Conservation (phyloP, 176 grass and related monocot genomes). For the Zoysia pacifica region DNA sequence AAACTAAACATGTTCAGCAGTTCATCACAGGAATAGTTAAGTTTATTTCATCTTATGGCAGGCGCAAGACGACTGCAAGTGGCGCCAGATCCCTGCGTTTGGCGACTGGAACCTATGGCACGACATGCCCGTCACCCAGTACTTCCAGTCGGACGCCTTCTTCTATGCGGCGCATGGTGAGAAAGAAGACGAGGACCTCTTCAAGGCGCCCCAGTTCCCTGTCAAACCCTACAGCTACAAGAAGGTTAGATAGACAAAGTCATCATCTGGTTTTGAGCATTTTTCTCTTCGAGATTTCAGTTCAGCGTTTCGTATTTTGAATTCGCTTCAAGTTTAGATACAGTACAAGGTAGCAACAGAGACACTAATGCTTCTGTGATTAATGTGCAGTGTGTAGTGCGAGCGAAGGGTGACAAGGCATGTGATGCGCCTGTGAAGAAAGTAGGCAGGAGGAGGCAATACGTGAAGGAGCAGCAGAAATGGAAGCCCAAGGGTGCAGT, state of each 20-base stretch:
- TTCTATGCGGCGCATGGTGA: slow-evolving; percentile 60
- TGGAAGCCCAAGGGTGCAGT: slow-evolving; percentile 59
- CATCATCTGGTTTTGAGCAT: not conserved
- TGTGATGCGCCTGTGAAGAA: slow-evolving; percentile 38
- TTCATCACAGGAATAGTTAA: not conserved
- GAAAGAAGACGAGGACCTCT: slow-evolving; percentile 69
- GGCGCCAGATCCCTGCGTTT: slow-evolving; percentile 71
- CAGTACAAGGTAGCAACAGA: not conserved
- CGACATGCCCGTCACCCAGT: slow-evolving; percentile 71
- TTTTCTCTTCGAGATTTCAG: not conserved
- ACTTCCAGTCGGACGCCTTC: slow-evolving; percentile 69
- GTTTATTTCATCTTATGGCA: not conserved
- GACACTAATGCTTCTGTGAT: not conserved
- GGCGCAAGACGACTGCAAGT: slow-evolving; percentile 54
- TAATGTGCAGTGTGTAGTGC: slow-evolving; percentile 45
- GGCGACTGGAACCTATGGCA: slow-evolving; percentile 79
- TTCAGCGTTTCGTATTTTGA: not conserved
- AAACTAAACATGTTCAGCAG: too few relatives aligned
- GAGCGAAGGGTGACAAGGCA: slow-evolving; percentile 57
- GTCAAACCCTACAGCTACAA: slow-evolving; percentile 56
- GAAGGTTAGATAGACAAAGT: slow-evolving; percentile 47
- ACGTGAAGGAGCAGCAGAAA: slow-evolving; percentile 45
- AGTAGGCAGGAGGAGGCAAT: slow-evolving; percentile 43
- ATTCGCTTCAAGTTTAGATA: not conserved
- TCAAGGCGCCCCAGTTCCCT: slow-evolving; percentile 70